Conservation (phyloP, 2,329 filamentous ascomycete species). For the Pseudocercospora fuligena region DNA sequence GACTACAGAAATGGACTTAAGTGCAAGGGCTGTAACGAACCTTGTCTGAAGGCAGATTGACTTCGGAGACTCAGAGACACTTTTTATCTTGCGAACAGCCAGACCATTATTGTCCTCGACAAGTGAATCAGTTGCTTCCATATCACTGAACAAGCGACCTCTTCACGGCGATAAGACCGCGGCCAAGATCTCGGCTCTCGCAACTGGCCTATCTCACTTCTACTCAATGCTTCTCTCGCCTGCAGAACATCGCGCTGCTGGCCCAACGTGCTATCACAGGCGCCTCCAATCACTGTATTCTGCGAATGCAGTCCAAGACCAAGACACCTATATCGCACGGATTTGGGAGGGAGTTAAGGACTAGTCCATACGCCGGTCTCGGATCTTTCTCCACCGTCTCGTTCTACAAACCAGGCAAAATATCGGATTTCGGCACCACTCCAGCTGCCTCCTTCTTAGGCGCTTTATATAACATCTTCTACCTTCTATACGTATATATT, state of each 20-base stretch:
- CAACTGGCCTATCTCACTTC: not conserved
- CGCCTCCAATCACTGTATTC: not conserved
- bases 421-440: not conserved
- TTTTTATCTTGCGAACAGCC: not conserved
- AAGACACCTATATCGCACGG: constrained; percentile 7
- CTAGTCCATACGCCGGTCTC: not conserved
- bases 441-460: too few species aligned
- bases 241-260: not conserved
- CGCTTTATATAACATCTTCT: too few species aligned
- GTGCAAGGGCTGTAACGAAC: not conserved
- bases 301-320: not conserved
- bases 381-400: not conserved
- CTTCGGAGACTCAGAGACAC: not conserved
- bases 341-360: constrained; percentile 1
- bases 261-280: not conserved
- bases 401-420: constrained; percentile 1
- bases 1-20: not conserved
- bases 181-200: not conserved
- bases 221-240: not conserved
- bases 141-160: not conserved
- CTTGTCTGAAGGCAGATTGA: not conserved
- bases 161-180: not conserved
- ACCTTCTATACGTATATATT: too few species aligned
- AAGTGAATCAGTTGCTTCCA: too few species aligned
- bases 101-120: not conserved